Evolutionary conservation across 352 stramenopile species (phyloP), one percentile per base, ranked within the genome.

Genomic region (Pythium vanterpoolii): DNA sequence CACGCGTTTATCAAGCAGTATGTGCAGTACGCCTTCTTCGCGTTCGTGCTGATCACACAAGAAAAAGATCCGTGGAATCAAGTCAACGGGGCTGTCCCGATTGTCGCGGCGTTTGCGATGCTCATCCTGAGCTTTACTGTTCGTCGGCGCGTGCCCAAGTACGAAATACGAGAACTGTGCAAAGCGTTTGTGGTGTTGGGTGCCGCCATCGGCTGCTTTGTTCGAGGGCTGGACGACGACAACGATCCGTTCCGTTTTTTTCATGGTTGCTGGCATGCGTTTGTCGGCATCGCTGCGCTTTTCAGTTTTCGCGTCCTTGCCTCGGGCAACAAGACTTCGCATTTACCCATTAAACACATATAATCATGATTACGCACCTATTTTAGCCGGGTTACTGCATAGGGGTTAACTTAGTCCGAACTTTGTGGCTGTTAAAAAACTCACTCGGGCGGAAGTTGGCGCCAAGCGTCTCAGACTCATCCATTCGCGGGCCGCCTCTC

Each of bases 1-100:
- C 50, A 71, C 24, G 61, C 68, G 5, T 27, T 74, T 27, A 56
- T 66, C 14, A 60, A 83, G 68, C 68, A 64, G 6, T 90, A 90
- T 33, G 45, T 86, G 36, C 81, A 92, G 53, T 92, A 92, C 58
- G 62, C 73, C 26, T 89, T 90, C 56, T 50, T 92, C 23, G 59
- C 62, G 0, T 59, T 85, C 51, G 80, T 89, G 56, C 69, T 92
- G 11, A 40, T 86, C 14, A 77, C 86, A 50, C 83, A 92, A 56
- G 79, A 90, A 60, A 90, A 90, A 44, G 86, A 92, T 21, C 83
- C 83, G 38, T 92, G 83, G 83, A 74, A 90, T 43, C 75, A 87
- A 27, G 39, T 53, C 19, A 89, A 88, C 65, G 71, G 77, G 1
- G 60, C 72, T 33, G 49, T 67, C 16, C 82, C 82, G 6, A 83